A percentile compares a stretch with the other conserved stretches of the same genome.
phyloP scores from a whole-genome alignment of 2,329 filamentous ascomycete genomes.

The Fusarium sp. region DNA sequence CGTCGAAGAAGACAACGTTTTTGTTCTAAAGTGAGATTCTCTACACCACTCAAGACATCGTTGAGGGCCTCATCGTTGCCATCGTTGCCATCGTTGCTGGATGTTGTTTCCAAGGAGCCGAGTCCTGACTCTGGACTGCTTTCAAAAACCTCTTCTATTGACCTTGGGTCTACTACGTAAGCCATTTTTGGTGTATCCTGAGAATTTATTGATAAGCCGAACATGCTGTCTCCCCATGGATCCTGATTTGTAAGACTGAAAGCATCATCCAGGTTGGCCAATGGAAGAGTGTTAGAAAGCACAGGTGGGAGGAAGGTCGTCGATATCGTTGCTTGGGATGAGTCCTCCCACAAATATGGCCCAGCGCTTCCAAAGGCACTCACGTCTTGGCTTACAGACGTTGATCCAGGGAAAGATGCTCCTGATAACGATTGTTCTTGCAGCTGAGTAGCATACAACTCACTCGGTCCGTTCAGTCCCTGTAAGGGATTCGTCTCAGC shows the following conservation, averaged over 20 bases:
- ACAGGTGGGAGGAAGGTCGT: background rate
- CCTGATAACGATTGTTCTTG: background rate
- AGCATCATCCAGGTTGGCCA: background rate
- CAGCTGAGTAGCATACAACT: background rate
- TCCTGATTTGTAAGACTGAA: background rate
- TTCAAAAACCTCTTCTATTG: slow-evolving; percentile 19
- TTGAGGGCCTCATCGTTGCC: slow-evolving; percentile 13
- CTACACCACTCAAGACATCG: slow-evolving; percentile 27
- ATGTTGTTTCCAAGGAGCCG: background rate
- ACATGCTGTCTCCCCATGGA: background rate
- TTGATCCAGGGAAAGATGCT: background rate
- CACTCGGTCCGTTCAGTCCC: background rate
- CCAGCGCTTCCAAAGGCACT: background rate
- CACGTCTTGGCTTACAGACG: background rate
- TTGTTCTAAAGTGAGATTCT: slow-evolving; percentile 31
- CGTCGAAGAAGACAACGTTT: slow-evolving; percentile 38
- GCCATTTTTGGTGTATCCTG: background rate
- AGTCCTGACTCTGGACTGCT: slow-evolving; percentile 1
- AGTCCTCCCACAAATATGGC: background rate
- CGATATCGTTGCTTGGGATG: background rate
- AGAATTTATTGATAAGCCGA: background rate
- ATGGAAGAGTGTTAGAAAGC: background rate
- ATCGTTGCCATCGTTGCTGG: background rate
- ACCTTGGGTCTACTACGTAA: background rate
- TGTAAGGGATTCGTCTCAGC: background rate